Evolutionary conservation across 73 alveolate species (phyloP), one percentile per base, ranked within the genome.

Genomic region (Halteria grandinella): DNA sequence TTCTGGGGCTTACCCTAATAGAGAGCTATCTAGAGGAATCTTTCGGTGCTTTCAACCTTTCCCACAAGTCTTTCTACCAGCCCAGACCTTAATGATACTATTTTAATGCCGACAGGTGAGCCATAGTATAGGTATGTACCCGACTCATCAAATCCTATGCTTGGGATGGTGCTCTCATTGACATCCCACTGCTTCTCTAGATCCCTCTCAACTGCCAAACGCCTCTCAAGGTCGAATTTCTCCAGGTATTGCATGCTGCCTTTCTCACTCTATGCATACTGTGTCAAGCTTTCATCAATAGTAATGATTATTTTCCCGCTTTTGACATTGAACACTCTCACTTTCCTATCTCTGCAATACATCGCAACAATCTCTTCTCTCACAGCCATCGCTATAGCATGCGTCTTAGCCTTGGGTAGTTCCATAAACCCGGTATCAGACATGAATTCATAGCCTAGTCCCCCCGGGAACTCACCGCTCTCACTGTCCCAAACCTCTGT

Each of bases 1-100:
- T n/a, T 87, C 91, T 75, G 48, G 10, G 98, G 84, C 55, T 73
- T 86, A 45, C 99, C 99, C 88, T 95, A 92, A 55, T 79, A 95
- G 37, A 87, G 82, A 51, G 79, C 55, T 51, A 93, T 53, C 28
- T 78, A 64, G 37, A 94, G 63, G 76, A 93, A 95, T 39, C 98
- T 78, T 58, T 85, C 93, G 15, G 86, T 75, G 54, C 83, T 66
- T 75, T 95, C 99, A 40, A 79, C 85, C 72, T 95, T 93, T 17
- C 98, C 99, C 33, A 93, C 45, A 28, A 93, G 69, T 75, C 86
- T 71, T 4, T 79, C 86, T 10, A 93, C 43, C 64, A 87, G 55
- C 0, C 74, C 59, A 11, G 83, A 55, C 39, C 74, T 60, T 17
- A 95, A 21, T 54, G 79, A 39, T 34, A 86, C 74, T 32, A 93